Evolutionary conservation across 495 filamentous ascomycete genomes (phyloP).

Genomic region (Annulohypoxylon moriforme): DNA sequence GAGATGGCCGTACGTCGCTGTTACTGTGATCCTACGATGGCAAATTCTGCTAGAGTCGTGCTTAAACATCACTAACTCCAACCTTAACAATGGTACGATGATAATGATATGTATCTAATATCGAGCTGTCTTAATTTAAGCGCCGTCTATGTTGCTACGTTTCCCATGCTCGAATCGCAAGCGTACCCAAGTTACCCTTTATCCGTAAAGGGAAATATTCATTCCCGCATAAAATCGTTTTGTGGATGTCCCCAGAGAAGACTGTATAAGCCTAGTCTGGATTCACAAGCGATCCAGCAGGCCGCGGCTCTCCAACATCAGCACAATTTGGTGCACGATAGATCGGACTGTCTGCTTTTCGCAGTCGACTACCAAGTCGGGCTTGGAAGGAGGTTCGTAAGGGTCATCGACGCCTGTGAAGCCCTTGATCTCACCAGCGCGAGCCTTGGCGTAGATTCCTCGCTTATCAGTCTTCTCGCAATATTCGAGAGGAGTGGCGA

Average conservation of each 20-base stretch:
- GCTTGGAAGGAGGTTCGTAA: constrained; percentile 86
- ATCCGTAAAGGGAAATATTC: constrained; percentile 3
- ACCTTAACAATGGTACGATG: constrained; percentile 3
- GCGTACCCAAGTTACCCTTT: constrained; percentile 5
- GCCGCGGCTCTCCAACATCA: constrained; percentile 91
- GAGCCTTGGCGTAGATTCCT: constrained; percentile 87
- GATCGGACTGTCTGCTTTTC: constrained; percentile 89
- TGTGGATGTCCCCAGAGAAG: not conserved
- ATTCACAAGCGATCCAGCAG: constrained; percentile 71
- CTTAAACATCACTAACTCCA: not conserved
- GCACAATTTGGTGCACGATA: constrained; percentile 95
- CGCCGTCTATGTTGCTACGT: not conserved
- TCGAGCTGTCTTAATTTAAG: not conserved
- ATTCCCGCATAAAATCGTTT: not conserved
- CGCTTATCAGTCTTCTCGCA: constrained; percentile 95
- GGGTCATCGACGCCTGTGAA: constrained; percentile 99
- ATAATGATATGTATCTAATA: not conserved
- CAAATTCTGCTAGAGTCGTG: too few species aligned
- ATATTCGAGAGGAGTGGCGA: constrained; percentile 90
- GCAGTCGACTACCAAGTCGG: constrained; percentile 84
- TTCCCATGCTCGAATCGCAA: not conserved
- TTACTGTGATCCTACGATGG: too few species aligned
- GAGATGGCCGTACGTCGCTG: not conserved
- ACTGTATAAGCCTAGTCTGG: not conserved
- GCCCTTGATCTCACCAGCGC: constrained; percentile 93